Percentiles rank a stretch among this genome's conserved stretches.
Conservation (phyloP, 2,329 filamentous ascomycete species). For the Laburnicola sp. region DNA sequence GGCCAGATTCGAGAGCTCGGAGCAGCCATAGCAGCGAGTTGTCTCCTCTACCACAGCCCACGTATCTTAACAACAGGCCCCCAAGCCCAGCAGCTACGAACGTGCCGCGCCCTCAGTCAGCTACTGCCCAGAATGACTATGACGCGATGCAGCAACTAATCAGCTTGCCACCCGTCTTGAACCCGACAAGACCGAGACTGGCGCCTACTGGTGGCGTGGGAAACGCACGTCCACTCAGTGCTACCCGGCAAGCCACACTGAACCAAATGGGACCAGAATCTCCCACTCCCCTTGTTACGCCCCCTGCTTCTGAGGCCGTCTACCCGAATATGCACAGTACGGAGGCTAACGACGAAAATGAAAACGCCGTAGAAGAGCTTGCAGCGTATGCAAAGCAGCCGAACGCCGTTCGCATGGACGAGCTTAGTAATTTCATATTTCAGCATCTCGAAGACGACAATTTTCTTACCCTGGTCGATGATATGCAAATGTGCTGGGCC, state of each 20-base stretch:
- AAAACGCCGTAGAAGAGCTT: conserved; percentile 17
- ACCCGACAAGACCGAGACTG: conserved; percentile 12
- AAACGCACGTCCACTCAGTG: conserved; percentile 26
- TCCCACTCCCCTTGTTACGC: conserved; percentile 6
- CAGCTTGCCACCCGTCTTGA: conserved; percentile 15
- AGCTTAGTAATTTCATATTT: conserved; percentile 56
- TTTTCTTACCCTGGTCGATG: conserved; percentile 56
- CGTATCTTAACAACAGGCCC: conserved; percentile 22
- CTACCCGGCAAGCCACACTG: conserved; percentile 7
- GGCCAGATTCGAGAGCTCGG: conserved; percentile 24
- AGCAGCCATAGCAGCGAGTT: conserved; percentile 27
- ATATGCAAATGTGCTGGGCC: conserved; percentile 55
- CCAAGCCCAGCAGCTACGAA: conserved; percentile 3
- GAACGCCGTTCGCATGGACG: conserved; percentile 46
- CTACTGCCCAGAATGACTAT: conserved; percentile 4
- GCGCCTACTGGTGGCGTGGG: conserved; percentile 15
- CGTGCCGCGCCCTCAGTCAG: not conserved
- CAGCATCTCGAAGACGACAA: conserved; percentile 54
- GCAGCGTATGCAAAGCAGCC: conserved; percentile 45
- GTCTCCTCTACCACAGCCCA: conserved; percentile 44
- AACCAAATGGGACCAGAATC: conserved; percentile 11
- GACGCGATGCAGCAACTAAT: conserved; percentile 10
- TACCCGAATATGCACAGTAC: not conserved
- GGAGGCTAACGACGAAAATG: not conserved
- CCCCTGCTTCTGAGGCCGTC: conserved; percentile 14